Evolutionary conservation across 2,329 filamentous ascomycete genomes (phyloP), one percentile per base, ranked within the genome.

Genomic region (Amylocarpus encephaloides): DNA sequence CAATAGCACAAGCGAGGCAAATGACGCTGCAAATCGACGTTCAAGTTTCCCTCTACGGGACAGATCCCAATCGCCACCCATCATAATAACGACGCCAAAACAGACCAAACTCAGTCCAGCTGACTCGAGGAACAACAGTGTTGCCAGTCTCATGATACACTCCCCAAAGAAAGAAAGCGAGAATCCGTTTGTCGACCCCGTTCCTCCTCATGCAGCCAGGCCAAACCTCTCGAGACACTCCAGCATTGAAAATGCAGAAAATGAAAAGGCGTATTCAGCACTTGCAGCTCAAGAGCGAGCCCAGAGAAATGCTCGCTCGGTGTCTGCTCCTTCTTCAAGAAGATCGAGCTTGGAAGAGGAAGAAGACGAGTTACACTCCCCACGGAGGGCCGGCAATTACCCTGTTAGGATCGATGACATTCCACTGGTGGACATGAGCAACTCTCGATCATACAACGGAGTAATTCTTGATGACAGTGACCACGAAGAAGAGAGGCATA

Each of bases 371-470:
- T 35, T 9, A n/a, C 45, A 39, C 6, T 48, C 33, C 30, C 43
- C 49, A 13, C 46, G n/a, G 2, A 50, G 48, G 15, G 44, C 41
- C 11, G 35, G 40, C 13, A 43, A 49, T 6, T 57, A 58, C 29
- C 62, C 62, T 1, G 58, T 65, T 22, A 59, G 59, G 19, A 51
- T 65, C 29, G 63, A 65, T 34, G 62, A 66, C 48, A 65, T 66
- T 41, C 63, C 64, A n/a, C 49, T 66, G 36, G 48, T 54, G 35
- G 53, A 63, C 13, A 59, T 66, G 55, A 57, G 57, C n/a, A 55
- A 46, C 29, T 56, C 54, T 32, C 49, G 55, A 15, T 52, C 53
- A 16, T 64, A 62, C 46, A 56, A 59, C 44, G 60, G 54, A 13
- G 47, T 48, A 18, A 59, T 32, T 30, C 47, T 48, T 18, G 43